These are phyloP conservation scores for Ophiostoma australiae DNA, from an alignment of 2,329 filamentous ascomycete genomes.

Conservation along the genomic window DNA sequence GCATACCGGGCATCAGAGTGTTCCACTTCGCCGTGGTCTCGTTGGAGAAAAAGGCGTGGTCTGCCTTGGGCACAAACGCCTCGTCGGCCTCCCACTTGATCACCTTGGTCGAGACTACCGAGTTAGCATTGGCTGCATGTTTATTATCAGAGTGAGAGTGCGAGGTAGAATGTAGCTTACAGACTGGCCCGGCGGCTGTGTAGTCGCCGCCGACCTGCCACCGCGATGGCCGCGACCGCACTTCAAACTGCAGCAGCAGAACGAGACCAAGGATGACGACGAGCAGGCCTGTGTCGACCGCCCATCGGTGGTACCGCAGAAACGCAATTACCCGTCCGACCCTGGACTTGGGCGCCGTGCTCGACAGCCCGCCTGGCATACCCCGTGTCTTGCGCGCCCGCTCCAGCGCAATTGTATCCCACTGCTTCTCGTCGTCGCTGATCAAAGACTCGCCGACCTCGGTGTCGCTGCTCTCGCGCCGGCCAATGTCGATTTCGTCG, in stretches of 20 bases:
- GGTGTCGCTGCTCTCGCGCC: conserved; percentile 30
- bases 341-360: not conserved
- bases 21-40: conserved; percentile 39
- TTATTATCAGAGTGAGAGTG: too few species aligned
- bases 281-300: conserved; percentile 35
- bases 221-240: conserved; percentile 15
- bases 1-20: conserved; percentile 36
- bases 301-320: conserved; percentile 32
- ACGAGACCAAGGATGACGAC: conserved; percentile 34
- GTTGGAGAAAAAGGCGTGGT: conserved; percentile 38
- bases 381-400: conserved; percentile 8
- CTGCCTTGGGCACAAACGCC: conserved; percentile 37
- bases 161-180: conserved; percentile 26
- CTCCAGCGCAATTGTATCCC: conserved; percentile 27
- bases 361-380: conserved; percentile 15
- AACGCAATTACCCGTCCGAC: conserved; percentile 19
- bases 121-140: not conserved
- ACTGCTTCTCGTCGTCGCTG: conserved; percentile 33
- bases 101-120: conserved; percentile 36
- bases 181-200: conserved; percentile 36
- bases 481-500: not conserved
- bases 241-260: conserved; percentile 27
- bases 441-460: conserved; percentile 37
- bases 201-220: conserved; percentile 40
- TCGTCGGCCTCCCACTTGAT: conserved; percentile 38